Percentiles rank a stretch among this genome's conserved stretches.
Evolutionary conservation across 805 yeast genomes (phyloP).

Genomic region (Sugiyamaella boreocaroliniensis): DNA sequence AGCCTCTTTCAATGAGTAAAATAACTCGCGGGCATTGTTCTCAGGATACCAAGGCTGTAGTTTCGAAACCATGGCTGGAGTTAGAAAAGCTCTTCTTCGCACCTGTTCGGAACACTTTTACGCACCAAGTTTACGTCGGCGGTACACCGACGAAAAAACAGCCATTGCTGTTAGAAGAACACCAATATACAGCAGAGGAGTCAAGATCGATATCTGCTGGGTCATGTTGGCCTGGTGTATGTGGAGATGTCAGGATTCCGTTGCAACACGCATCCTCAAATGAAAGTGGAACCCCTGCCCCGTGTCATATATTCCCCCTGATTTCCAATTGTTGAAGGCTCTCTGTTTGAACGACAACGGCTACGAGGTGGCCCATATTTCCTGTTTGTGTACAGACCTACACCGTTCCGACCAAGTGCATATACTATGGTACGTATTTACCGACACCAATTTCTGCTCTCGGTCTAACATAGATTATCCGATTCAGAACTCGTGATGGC

Average conservation of each 20-base stretch:
- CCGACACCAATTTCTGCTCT: background rate
- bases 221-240: constrained; percentile 20
- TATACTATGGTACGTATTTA: background rate
- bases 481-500: constrained; percentile 84
- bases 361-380: background rate
- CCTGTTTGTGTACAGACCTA: background rate
- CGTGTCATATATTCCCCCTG: background rate
- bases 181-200: constrained; percentile 72
- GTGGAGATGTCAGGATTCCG: background rate
- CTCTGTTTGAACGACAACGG: background rate
- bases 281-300: background rate
- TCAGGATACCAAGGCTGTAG: constrained; percentile 66
- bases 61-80: constrained; percentile 34
- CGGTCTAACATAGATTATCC: constrained; percentile 42
- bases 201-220: constrained; percentile 48
- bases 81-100: constrained; percentile 10
- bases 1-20: constrained; percentile 48
- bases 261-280: background rate
- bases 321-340: background rate
- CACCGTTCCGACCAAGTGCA: background rate
- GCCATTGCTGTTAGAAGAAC: constrained; percentile 60
- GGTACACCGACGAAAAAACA: constrained; percentile 62
- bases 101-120: background rate
- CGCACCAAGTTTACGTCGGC: constrained; percentile 44
- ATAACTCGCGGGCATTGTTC: constrained; percentile 59